Base-by-base conservation (phyloP, 129 eudicot species). In the Cynara cardunculus region DNA sequence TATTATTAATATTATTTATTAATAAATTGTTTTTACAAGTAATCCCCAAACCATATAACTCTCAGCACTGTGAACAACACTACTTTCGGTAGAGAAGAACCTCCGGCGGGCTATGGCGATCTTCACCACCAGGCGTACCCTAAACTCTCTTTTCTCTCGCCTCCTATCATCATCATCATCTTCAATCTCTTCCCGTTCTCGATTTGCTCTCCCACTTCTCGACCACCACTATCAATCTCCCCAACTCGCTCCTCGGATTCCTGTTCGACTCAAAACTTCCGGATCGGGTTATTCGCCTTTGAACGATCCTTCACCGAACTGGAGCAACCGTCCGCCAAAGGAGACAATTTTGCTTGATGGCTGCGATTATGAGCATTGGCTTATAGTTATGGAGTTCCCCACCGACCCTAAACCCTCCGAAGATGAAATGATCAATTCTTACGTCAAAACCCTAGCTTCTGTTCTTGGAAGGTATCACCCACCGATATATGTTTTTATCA, bases 251-350 rank as follows among this genome's bases (percentile, higher is more conserved):
- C 83, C 77, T 31, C 83, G 79, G 44, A 35, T 71, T 64, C 83
- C 72, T 18, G 30, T 74, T 30, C 92, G 94, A 0, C 35, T 67
- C 76, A 89, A 84, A 81, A 73, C 94, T 0, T 66, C 97, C 74
- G 90, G 91, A 81, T 71, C 96, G 84, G 99, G 99, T 46, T 89
- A 95, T 77, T 92, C 97, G 0, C 97, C 99, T 0, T 79, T 95
- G 32, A 95, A 95, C 69, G 97, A 95, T 86, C 91, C 97, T 65
- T 87, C 99, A 5, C 97, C 99, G 19, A 95, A 95, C 88, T 95
- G 99, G 99, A 95, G 90, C 89, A 95, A 95, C 64, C 93, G 99
- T 1, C 99, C 99, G 6, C 99, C 99, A 1, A 95, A 91, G 85
- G 97, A 89, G 82, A 92, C 99, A 35, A 92, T 95, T 22, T 82